These are phyloP conservation scores for Nepenthes alata DNA, from an alignment of 179 eudicot species.

Conservation along the genomic window DNA sequence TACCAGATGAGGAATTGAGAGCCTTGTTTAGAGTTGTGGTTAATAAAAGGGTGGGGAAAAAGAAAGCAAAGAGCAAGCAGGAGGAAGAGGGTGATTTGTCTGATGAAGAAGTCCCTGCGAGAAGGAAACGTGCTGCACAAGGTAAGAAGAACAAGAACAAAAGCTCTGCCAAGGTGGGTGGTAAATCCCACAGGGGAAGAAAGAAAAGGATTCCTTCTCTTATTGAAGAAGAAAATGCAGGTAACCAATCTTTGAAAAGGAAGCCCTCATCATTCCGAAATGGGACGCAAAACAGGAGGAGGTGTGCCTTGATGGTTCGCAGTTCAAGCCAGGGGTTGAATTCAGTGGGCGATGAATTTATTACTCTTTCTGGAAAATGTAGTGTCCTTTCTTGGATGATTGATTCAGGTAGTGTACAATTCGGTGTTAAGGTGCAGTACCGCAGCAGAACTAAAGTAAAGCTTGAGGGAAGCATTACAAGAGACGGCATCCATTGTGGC, in stretches of 20 bases:
- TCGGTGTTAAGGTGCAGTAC: conserved; percentile 46
- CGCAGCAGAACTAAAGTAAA: conserved; percentile 18
- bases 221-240: conserved; percentile 11
- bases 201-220: conserved; percentile 5
- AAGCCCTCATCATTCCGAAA: conserved; percentile 20
- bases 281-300: conserved; percentile 32
- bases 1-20: conserved; percentile 56
- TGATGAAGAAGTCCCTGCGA: conserved; percentile 7
- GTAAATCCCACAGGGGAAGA: neutral
- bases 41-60: conserved; percentile 24
- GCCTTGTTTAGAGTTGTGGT: conserved; percentile 42
- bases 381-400: conserved; percentile 86
- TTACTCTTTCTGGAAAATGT: conserved; percentile 45
- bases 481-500: conserved; percentile 64
- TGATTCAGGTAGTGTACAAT: conserved; percentile 43
- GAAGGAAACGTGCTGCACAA: conserved; percentile 8
- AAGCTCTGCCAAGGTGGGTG: neutral
- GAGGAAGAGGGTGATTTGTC: conserved; percentile 16
- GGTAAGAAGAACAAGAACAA: conserved; percentile 6
- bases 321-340: conserved; percentile 35
- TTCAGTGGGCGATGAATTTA: conserved; percentile 27
- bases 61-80: conserved; percentile 20
- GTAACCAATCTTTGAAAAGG: conserved; percentile 12
- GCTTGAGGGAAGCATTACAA: conserved; percentile 56
- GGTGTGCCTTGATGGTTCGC: conserved; percentile 62